Percentiles rank a stretch among this genome's conserved stretches.
These are phyloP conservation scores for Stevia rebaudiana DNA, from an alignment of 140 eudicot species.

Conservation along the genomic window DNA sequence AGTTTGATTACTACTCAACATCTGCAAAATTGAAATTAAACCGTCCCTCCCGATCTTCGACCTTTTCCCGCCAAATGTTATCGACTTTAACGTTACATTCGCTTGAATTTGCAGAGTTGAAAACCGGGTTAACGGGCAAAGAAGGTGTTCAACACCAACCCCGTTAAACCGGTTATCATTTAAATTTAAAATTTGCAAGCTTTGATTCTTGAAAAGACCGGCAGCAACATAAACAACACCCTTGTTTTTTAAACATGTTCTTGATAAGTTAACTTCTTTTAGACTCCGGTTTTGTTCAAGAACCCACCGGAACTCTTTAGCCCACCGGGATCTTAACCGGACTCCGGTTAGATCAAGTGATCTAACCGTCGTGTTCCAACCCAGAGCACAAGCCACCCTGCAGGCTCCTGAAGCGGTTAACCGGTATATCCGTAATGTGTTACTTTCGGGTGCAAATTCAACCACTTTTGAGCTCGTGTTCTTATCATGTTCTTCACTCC, in stretches of 20 bases:
- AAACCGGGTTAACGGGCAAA: constrained; percentile 82
- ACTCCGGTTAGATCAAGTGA: constrained; percentile 79
- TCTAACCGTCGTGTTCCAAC: constrained; percentile 64
- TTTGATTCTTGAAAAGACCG: constrained; percentile 70
- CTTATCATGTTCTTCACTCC: constrained; percentile 46
- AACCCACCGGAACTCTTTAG: constrained; percentile 83
- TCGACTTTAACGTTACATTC: constrained; percentile 47
- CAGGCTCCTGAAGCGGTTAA: constrained; percentile 56
- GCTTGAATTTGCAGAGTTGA: constrained; percentile 81
- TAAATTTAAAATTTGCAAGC: constrained; percentile 47
- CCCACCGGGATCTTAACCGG: constrained; percentile 68
- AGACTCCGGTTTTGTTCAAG: constrained; percentile 73
- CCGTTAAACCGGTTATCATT: constrained; percentile 65
- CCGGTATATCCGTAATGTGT: constrained; percentile 52
- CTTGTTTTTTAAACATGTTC: constrained; percentile 62
- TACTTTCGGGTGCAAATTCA: constrained; percentile 72
- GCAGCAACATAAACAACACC: constrained; percentile 85
- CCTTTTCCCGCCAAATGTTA: constrained; percentile 69
- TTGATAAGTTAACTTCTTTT: constrained; percentile 62
- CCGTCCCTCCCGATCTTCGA: constrained; percentile 68
- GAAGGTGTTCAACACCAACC: constrained; percentile 67
- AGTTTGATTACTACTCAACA: constrained; percentile 66
- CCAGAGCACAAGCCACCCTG: constrained; percentile 69
- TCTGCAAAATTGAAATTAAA: constrained; percentile 48
- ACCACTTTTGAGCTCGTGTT: constrained; percentile 54